A percentile compares a stretch with the other conserved stretches of the same genome.
These are phyloP conservation scores for Penicillium aurantiogriseum DNA, from an alignment of 2,329 filamentous ascomycete genomes.

Conservation along the genomic window DNA sequence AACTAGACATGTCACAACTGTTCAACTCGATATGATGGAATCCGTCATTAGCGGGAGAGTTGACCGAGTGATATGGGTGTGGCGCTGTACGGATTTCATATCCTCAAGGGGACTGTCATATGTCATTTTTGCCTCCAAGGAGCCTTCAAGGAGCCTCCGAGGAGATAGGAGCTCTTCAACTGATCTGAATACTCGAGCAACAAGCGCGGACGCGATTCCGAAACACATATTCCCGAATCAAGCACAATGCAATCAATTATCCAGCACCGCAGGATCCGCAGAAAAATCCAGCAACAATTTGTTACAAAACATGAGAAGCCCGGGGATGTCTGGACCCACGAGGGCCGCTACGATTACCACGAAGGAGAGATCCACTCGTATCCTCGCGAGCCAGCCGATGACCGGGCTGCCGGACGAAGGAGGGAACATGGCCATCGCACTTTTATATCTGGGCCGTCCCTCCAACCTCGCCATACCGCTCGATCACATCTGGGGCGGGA, in stretches of 20 bases:
- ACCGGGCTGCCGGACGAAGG: background rate
- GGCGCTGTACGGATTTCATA: slow-evolving; percentile 3
- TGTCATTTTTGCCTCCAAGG: slow-evolving; percentile 9
- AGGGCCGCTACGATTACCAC: slow-evolving; percentile 15
- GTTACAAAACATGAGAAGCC: slow-evolving; percentile 15
- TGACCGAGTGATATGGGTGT: slow-evolving; percentile 5
- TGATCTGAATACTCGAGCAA: background rate
- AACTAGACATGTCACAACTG: too few relatives aligned
- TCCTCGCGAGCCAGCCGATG: background rate
- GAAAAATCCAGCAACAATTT: slow-evolving; percentile 23
- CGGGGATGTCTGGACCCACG: slow-evolving; percentile 17
- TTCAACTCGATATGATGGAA: background rate
- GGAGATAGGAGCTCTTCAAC: background rate
- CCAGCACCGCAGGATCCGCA: slow-evolving; percentile 15
- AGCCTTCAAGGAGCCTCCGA: slow-evolving; percentile 1
- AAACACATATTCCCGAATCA: background rate
- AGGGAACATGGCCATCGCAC: slow-evolving; percentile 8
- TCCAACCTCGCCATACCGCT: slow-evolving; percentile 5
- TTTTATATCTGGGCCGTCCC: slow-evolving; percentile 1
- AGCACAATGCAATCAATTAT: slow-evolving; percentile 18
- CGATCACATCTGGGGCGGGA: slow-evolving; percentile 1
- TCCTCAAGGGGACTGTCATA: slow-evolving; percentile 2
- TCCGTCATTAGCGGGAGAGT: slow-evolving; percentile 12
- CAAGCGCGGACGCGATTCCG: background rate
- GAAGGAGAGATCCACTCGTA: slow-evolving; percentile 4